phyloP scores from a whole-genome alignment of 2,329 filamentous ascomycete genomes.

The Lachnellula arida region DNA sequence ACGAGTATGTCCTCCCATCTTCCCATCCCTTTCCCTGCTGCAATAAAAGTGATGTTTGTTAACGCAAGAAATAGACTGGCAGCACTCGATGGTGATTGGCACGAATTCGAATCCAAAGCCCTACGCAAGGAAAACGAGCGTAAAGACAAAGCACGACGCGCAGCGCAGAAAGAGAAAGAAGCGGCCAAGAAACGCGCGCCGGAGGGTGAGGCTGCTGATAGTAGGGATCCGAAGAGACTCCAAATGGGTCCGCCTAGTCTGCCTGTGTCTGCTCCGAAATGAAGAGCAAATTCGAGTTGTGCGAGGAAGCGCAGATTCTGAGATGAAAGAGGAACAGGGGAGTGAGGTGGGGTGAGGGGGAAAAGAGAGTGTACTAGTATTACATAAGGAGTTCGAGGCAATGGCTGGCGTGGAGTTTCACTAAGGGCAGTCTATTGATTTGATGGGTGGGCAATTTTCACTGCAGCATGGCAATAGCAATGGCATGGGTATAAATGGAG shows the following conservation, averaged over 20 bases:
- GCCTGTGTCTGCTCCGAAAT: conserved; percentile 2
- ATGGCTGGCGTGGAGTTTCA: too few relatives aligned
- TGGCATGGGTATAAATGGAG: too few relatives aligned
- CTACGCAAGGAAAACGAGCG: conserved; percentile 84
- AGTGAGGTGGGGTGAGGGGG: too few relatives aligned
- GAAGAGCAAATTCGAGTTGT: too few relatives aligned
- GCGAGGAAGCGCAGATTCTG: too few relatives aligned
- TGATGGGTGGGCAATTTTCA: too few relatives aligned
- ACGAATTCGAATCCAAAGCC: conserved; percentile 97
- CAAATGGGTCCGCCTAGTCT: conserved; percentile 20
- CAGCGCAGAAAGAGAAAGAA: conserved; percentile 26
- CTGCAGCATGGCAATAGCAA: too few relatives aligned
- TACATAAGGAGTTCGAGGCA: too few relatives aligned
- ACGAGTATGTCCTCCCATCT: conserved; percentile 58
- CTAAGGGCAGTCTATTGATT: too few relatives aligned
- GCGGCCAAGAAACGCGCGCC: conserved; percentile 25
- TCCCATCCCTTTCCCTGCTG: neutral
- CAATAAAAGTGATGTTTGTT: neutral
- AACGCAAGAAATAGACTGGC: conserved; percentile 50
- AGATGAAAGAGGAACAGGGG: too few relatives aligned
- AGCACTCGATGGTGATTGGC: conserved; percentile 88
- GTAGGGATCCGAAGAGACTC: conserved; percentile 27
- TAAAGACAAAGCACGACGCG: conserved; percentile 40
- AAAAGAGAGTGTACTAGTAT: too few relatives aligned
- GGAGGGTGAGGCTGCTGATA: conserved; percentile 21